Evolutionary conservation across 163 green algal genomes (phyloP).

Genomic region (Scenedesmus sp.): DNA sequence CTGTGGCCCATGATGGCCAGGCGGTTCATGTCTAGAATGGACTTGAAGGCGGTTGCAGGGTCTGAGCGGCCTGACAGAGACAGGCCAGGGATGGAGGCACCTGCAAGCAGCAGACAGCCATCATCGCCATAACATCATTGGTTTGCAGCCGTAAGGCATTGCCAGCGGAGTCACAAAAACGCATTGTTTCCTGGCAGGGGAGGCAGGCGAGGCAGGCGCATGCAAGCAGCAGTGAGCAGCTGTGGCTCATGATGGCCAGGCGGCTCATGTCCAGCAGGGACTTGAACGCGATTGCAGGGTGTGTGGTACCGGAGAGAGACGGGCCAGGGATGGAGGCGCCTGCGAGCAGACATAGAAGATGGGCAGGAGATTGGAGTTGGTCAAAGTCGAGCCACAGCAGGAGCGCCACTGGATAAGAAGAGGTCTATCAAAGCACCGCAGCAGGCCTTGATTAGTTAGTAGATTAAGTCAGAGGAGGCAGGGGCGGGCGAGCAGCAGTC

Average conservation of each 20-base stretch:
- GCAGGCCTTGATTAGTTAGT: too few relatives aligned
- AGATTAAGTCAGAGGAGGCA: too few relatives aligned
- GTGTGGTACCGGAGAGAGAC: neutral
- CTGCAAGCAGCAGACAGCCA: neutral
- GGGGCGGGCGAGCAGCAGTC: too few relatives aligned
- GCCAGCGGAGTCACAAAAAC: too few relatives aligned
- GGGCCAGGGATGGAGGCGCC: neutral
- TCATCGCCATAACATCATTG: neutral
- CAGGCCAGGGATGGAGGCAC: neutral
- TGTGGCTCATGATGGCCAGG: conserved; percentile 40
- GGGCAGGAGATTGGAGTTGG: neutral
- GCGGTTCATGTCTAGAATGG: conserved; percentile 7
- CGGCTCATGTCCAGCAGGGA: conserved; percentile 13
- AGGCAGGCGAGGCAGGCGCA: too few relatives aligned
- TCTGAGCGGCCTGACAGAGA: neutral
- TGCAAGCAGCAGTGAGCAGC: neutral
- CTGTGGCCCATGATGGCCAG: conserved; percentile 41
- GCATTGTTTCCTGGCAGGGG: too few relatives aligned
- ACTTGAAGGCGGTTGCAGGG: neutral
- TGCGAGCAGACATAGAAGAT: neutral
- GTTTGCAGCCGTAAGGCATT: neutral
- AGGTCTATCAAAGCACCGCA: too few relatives aligned
- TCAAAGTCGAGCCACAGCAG: neutral
- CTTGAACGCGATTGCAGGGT: neutral
- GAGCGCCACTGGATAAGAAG: neutral